Base-by-base conservation (phyloP, 768 basidiomycete genomes). In the Trametes cubensis region DNA sequence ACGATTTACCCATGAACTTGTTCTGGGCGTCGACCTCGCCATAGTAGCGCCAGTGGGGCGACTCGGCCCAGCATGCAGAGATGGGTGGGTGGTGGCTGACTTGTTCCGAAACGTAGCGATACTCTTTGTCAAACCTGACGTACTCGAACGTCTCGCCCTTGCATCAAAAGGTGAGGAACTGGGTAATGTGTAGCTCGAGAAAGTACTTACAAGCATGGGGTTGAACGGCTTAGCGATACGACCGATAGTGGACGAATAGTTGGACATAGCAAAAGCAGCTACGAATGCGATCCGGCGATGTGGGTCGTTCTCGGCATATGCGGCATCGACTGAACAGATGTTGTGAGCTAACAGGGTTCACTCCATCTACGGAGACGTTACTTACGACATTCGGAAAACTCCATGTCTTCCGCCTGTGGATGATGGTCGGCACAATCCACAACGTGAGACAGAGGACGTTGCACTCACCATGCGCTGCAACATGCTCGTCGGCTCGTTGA, bases 41-140 rank as follows among this genome's bases (percentile, higher is more conserved):
- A 64, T 83, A 97, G 73, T 97, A 98, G 60, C 86, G 84, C 94
- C 94, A 98, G 42, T 77, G 75, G 0, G 92, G 92, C 0, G 91
- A 87, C 74, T 98, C 95, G 1, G 90, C 91, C 86, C 92, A 96
- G 73, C 95, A 98, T 8, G 95, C 95, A 4, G 93, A 94, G 52
- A 98, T 94, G 0, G 95, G 95, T 6, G 96, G 96, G 74, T 98
- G 96, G 74, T 98, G 95, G 70, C 90, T 94, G 63, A 98, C 96
- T 81, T 98, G 95, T 71, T 99, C 96, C 1, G 93, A 94, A 39
- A 96, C 76, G 71, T 98, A 99, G 38, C 94, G 85, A 72, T 95
- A 98, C 72, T 92, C 83, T 71, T 89, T 90, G 69, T 95, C 92
- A 38, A 92, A 73, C 55, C 90, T 80, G 38, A 92, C 93, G 70